Conservation (phyloP, 345 rosid genomes). For the Linum tenue region DNA sequence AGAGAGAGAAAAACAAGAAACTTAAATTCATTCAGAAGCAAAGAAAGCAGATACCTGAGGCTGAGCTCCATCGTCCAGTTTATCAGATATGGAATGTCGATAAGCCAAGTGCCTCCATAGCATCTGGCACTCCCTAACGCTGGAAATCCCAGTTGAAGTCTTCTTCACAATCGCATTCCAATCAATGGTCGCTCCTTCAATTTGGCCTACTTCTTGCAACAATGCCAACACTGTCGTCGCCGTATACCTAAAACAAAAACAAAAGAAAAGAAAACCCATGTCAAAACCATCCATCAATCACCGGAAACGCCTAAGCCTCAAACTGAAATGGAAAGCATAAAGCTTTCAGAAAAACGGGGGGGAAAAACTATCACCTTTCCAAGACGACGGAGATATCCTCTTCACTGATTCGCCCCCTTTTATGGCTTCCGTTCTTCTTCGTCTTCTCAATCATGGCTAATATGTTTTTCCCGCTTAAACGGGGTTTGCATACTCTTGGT, state of each 20-base stretch:
- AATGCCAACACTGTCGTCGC: slow-evolving; percentile 43
- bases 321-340: background rate
- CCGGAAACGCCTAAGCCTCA: background rate
- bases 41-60: slow-evolving; percentile 39
- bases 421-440: slow-evolving; percentile 28
- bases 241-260: slow-evolving; percentile 29
- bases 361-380: slow-evolving; percentile 39
- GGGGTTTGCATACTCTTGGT: slow-evolving; percentile 21
- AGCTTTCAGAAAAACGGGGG: background rate
- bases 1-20: background rate
- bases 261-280: background rate
- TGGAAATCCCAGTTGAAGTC: slow-evolving; percentile 59
- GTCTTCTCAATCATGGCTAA: slow-evolving; percentile 38
- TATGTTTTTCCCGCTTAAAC: background rate
- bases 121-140: slow-evolving; percentile 70
- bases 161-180: slow-evolving; percentile 60
- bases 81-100: slow-evolving; percentile 35
- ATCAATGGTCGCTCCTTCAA: slow-evolving; percentile 37
- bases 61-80: slow-evolving; percentile 40
- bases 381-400: slow-evolving; percentile 55
- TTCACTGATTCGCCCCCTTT: slow-evolving; percentile 49
- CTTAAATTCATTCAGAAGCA: background rate
- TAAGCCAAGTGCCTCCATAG: slow-evolving; percentile 96
- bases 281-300: background rate
- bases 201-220: slow-evolving; percentile 53